Base-by-base conservation (phyloP, 1,284 basidiomycete genomes). In the Thelephora terrestris region DNA sequence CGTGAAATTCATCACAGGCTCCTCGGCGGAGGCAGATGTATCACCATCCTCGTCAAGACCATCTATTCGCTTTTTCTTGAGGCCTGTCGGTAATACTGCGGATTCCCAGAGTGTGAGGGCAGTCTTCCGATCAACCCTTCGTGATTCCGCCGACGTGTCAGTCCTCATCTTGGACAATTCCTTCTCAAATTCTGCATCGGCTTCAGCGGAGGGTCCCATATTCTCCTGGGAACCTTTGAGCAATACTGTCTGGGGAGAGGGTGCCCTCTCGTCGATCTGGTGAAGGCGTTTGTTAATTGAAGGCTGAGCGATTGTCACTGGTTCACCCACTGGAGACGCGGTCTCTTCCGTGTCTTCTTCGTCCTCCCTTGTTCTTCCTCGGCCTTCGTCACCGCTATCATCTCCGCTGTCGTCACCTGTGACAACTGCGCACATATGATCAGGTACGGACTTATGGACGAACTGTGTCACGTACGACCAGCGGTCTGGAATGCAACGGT, bases 151-250 rank as follows among this genome's bases (percentile, higher is more conserved):
- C 37, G 89, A 87, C 6, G 78, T 86, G 57, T 95, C 91, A 0
- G 87, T 89, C 43, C 96, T 82, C 73, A 99, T 85, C 68, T 91
- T 95, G 1, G 95, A 92, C 23, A 99, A 78, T 63, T 99, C 96
- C 61, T 92, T 91, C 9, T 83, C 90, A 60, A 99, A 98, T 40
- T 95, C 95, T 5, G 84, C 87, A 44, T 95, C 88, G 25, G 90
- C 93, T 58, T 95, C 91, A 55, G 89, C 83, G 2, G 82, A 78
- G 2, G 86, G 86, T 7, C 87, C 87, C 23, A 85, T 64, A 52
- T 73, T 71, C 57, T 89, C 87, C 56, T 83, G 78, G 7, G 47
- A 48, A 21, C 39, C 78, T 36, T 81, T 73, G 20, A 91, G 71
- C 7, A 91, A 74, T 18, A 83, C 76, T 39, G 83, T 73, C 29